Evolutionary conservation across 805 yeast species (phyloP), one percentile per base, ranked within the genome.

Genomic region (Lachancea nothofagi): DNA sequence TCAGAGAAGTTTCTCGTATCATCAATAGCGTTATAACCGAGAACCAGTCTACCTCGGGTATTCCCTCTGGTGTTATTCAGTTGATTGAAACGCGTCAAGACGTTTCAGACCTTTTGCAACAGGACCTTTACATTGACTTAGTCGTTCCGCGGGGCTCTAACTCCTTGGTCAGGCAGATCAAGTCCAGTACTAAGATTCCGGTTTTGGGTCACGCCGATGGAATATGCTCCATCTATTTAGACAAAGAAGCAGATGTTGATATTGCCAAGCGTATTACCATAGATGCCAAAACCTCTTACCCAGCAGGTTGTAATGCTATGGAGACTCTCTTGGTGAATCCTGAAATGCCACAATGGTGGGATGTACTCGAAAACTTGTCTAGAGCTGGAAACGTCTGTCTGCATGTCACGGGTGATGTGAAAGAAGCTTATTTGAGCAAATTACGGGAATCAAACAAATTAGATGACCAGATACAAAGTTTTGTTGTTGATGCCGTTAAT

Each of bases 121-220:
- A 90, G 65, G 97, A 93, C 62, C 75, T 74, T 55, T 86, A 81
- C 62, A 90, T 93, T 42, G 98, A 93, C 61, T 72, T 93, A 60
- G 98, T 93, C 17, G 87, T 93, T 53, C 99, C 99, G 45, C 76
- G 99, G 55, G 99, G 99, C n/a, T 85, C 96, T 21, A 93, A 93
- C 55, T 90, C 80, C 47, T 72, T 93, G 43, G 99, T 93, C 29
- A 76, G 85, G 51, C 78, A 72, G 59, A 89, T 93, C 61, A 93
- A 94, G 65, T 72, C 75, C 19, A 77, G 77, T 58, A 90, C 98
- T 18, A 87, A 87, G 60, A 94, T 93, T 52, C 97, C 99, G 4
- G 98, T 93, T 6, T 66, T 93, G 57, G 99, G 99, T 41, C 99
- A 93, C 61, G 98, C 99, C 7, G 97, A 93, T 64, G 99, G 99